Base-by-base conservation (phyloP, 257 asterid species). In the Gentiana straminea region DNA sequence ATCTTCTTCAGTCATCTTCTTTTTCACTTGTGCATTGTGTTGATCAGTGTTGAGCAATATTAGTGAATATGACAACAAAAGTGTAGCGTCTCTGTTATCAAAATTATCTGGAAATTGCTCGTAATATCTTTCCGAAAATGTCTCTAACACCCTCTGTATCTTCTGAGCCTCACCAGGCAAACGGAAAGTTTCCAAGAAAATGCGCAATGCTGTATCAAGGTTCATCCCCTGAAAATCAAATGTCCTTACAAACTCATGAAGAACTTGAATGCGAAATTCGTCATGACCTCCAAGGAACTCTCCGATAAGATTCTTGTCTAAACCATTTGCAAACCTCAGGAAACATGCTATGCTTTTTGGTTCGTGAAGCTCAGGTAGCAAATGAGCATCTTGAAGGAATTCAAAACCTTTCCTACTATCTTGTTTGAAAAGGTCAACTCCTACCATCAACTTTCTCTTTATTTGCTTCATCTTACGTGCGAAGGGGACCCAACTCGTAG, bases 101-200 rank as follows among this genome's bases (percentile, higher is more conserved):
- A 90, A 76, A 77, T 84, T 81, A 68, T 77, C 51, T n/a, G 81
- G 77, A 32, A 95, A 77, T 62, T 90, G 96, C 75, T 86, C 91
- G 66, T 66, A 84, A 67, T 86, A 90, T 76, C 89, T 79, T 65
- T 84, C 96, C 11, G 98, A 69, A 77, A 90, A 90, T 63, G 98
- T 96, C 75, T 90, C 98, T 36, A 90, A 85, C 56, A 81, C 98
- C 76, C 96, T 82, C 58, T 82, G 96, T 67, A 90, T 90, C 78
- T 90, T 90, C 75, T 90, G 98, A 64, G 98, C 86, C 52, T 90
- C 98, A 55, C 98, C 96, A 51, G 98, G 98, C 73, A 90, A 69
- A 73, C 94, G 71, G 70, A 90, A 90, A 38, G 96, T 84, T 66
- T 86, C 96, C 80, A 90, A 74, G 72, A 90, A 82, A 60, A 86